phyloP scores from a whole-genome alignment of 768 basidiomycete genomes.

The Candolleomyces eurysporus region DNA sequence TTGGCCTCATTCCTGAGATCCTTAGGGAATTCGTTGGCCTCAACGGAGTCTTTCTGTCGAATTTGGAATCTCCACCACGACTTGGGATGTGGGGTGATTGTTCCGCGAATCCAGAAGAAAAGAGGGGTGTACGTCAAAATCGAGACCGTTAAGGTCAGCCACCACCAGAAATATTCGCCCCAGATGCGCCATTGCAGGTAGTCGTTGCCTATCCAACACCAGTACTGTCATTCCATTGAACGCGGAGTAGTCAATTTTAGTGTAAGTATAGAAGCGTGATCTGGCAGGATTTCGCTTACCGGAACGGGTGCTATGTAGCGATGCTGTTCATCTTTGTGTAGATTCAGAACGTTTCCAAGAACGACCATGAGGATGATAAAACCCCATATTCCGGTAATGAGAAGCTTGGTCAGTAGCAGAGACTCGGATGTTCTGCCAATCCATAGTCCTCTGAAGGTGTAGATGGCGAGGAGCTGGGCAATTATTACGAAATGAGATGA shows the following conservation, averaged over 20 bases:
- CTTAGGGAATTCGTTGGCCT: conserved; percentile 13
- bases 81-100: conserved; percentile 26
- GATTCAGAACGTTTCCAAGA: conserved; percentile 25
- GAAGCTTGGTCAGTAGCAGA: conserved; percentile 21
- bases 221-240: conserved; percentile 20
- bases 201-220: conserved; percentile 42
- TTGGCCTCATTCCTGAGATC: conserved; percentile 10
- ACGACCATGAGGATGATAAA: conserved; percentile 32
- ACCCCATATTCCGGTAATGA: conserved; percentile 30
- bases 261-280: background rate
- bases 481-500: no score
- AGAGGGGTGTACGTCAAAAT: conserved; percentile 33
- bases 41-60: conserved; percentile 7
- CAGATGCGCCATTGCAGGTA: conserved; percentile 29
- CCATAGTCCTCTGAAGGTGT: conserved; percentile 42
- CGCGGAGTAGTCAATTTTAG: background rate
- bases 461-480: conserved; percentile 34
- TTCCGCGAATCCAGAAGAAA: conserved; percentile 35
- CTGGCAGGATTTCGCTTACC: conserved; percentile 16
- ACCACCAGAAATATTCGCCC: conserved; percentile 46
- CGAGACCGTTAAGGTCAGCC: conserved; percentile 36
- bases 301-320: conserved; percentile 34
- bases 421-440: conserved; percentile 25
- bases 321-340: conserved; percentile 7
- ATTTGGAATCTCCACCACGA: conserved; percentile 33